Conservation (phyloP, 805 yeast genomes). For the Lachancea meyersii region DNA sequence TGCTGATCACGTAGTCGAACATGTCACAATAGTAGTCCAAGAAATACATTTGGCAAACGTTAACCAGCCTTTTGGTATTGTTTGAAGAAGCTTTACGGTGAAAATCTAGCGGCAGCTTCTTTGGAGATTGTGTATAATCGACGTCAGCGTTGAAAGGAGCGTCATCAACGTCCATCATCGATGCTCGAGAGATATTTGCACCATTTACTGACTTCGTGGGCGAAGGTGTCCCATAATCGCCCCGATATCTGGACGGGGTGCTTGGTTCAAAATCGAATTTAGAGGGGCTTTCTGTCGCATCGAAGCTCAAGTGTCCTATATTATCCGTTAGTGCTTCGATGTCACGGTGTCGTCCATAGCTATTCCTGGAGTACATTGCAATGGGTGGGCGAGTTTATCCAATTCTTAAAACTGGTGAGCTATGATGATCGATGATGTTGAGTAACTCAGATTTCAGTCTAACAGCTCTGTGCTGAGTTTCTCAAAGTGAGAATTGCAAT, state of each 20-base stretch:
- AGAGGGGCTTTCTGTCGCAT: constrained; percentile 13
- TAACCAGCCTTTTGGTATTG: constrained; percentile 77
- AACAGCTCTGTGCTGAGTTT: neutral
- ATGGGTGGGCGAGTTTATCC: neutral
- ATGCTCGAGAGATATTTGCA: constrained; percentile 11
- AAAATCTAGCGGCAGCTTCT: constrained; percentile 41
- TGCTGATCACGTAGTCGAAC: constrained; percentile 82
- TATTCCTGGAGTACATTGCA: constrained; percentile 22
- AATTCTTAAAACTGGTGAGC: too few species aligned
- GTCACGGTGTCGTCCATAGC: constrained; percentile 15
- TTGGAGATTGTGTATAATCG: constrained; percentile 31
- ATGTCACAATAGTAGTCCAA: constrained; percentile 93
- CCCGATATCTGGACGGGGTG: constrained; percentile 22
- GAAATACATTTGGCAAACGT: constrained; percentile 90
- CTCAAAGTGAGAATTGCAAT: neutral
- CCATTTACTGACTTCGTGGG: constrained; percentile 30
- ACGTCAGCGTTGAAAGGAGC: constrained; percentile 17
- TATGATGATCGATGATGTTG: too few species aligned
- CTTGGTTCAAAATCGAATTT: constrained; percentile 8
- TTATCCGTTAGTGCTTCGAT: constrained; percentile 33
- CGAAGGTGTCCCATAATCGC: constrained; percentile 25
- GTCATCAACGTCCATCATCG: constrained; percentile 32
- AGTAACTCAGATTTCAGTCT: too few species aligned
- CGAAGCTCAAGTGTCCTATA: constrained; percentile 31
- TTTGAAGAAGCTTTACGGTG: constrained; percentile 55